Evolutionary conservation across 2,329 filamentous ascomycete genomes (phyloP).

Genomic region (Arthrobotrys sphaeroides): DNA sequence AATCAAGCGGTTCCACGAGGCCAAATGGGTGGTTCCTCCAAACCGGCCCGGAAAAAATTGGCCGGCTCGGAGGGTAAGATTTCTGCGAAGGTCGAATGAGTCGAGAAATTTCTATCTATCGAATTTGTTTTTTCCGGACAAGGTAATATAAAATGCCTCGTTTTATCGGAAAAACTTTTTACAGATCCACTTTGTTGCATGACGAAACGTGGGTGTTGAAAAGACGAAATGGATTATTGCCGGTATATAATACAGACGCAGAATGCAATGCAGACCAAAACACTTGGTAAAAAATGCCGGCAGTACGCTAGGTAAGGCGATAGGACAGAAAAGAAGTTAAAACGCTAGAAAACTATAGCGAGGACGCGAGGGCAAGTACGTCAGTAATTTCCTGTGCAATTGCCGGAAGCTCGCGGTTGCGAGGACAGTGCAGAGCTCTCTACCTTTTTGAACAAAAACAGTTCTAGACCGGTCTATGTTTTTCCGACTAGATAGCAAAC

Average conservation of each 20-base stretch:
- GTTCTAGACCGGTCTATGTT: neutral
- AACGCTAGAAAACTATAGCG: neutral
- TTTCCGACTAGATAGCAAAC: neutral
- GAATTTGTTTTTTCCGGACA: neutral
- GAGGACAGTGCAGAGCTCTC: neutral
- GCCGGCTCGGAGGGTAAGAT: constrained; percentile 37
- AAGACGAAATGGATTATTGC: neutral
- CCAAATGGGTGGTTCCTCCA: constrained; percentile 40
- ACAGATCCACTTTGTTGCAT: constrained; percentile 26
- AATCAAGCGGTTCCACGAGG: constrained; percentile 49
- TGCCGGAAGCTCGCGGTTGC: no score
- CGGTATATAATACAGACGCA: no score
- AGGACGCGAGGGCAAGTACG: neutral
- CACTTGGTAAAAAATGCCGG: neutral
- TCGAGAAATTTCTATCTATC: constrained; percentile 20
- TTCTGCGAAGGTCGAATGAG: constrained; percentile 16
- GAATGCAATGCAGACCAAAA: neutral
- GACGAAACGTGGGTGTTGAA: constrained; percentile 18
- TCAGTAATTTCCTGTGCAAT: neutral
- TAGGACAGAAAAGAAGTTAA: neutral
- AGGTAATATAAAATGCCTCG: constrained; percentile 15
- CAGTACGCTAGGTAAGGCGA: neutral
- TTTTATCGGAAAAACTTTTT: constrained; percentile 9
- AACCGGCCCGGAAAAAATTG: constrained; percentile 42
- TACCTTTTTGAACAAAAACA: neutral